A percentile compares a stretch with the other conserved stretches of the same genome.
Conservation (phyloP, 768 basidiomycete species). For the Mycena chlorophos region DNA sequence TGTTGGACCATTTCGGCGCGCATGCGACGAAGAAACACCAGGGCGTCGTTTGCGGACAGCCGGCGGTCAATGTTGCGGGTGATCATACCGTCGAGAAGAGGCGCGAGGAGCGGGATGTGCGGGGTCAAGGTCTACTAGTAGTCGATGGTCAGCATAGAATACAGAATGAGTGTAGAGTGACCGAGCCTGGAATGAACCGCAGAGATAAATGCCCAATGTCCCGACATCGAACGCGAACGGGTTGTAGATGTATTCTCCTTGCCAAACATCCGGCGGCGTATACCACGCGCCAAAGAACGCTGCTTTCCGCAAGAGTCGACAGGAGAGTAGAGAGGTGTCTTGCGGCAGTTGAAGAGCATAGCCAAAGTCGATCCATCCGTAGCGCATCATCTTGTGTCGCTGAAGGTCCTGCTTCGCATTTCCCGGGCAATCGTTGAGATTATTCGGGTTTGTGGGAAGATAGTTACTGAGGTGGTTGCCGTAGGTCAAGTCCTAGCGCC, state of each 20-base stretch:
- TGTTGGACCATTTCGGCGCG: neutral
- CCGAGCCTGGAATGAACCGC: neutral
- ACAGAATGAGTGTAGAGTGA: neutral
- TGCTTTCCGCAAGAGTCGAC: neutral
- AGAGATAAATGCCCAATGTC: conserved; percentile 24
- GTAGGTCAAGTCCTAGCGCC: conserved; percentile 13
- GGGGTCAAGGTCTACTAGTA: neutral
- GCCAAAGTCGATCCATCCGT: conserved; percentile 1
- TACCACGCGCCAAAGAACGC: neutral
- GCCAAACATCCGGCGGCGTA: conserved; percentile 14
- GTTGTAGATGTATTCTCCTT: conserved; percentile 29
- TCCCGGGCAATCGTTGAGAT: neutral
- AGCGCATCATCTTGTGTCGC: neutral
- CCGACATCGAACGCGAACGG: conserved; percentile 31
- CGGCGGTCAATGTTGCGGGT: neutral
- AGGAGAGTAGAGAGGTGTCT: conserved; percentile 1
- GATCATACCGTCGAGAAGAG: neutral
- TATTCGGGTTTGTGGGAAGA: neutral
- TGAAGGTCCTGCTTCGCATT: neutral
- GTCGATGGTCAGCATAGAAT: neutral
- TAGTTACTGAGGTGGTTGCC: conserved; percentile 14
- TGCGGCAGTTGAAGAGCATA: neutral
- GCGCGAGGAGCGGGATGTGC: neutral
- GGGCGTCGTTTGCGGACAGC: neutral
- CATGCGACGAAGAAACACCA: neutral